Percentiles rank a stretch among this genome's conserved stretches.
These are phyloP conservation scores for Apiospora marii DNA, from an alignment of 2,329 filamentous ascomycete genomes.

Conservation along the genomic window DNA sequence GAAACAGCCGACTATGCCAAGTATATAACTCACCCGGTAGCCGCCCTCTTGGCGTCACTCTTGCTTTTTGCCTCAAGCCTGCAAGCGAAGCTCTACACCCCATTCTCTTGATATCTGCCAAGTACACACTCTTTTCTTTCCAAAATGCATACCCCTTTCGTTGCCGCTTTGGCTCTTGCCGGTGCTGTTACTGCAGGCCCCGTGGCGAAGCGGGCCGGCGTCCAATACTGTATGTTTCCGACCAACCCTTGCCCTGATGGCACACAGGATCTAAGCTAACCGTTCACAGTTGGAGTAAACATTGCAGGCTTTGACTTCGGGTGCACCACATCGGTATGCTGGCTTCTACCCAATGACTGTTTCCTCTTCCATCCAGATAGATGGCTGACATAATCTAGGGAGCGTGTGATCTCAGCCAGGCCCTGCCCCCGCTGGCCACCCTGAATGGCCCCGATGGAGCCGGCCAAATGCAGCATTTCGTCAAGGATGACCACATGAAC, in stretches of 20 bases:
- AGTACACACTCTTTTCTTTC: background rate
- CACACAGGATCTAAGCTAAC: background rate
- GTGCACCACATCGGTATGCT: constrained; percentile 31
- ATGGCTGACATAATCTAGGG: constrained; percentile 25
- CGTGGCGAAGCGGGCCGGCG: constrained; percentile 18
- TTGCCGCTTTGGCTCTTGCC: constrained; percentile 18
- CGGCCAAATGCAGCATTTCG: constrained; percentile 64
- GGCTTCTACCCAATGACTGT: background rate
- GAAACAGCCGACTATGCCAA: background rate
- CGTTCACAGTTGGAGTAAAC: constrained; percentile 31
- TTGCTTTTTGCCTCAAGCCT: background rate
- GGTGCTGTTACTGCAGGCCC: constrained; percentile 7
- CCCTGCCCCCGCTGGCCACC: constrained; percentile 28
- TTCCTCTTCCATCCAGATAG: background rate
- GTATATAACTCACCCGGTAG: background rate
- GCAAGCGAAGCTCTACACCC: background rate
- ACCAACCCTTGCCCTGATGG: background rate
- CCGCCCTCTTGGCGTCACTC: constrained; percentile 11
- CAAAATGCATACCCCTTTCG: constrained; percentile 12
- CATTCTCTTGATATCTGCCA: background rate
- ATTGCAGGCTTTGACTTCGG: constrained; percentile 38
- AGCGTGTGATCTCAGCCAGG: constrained; percentile 29
- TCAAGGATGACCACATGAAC: constrained; percentile 60
- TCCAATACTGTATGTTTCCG: constrained; percentile 6
- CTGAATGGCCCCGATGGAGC: constrained; percentile 36